Base-by-base conservation (phyloP, 306 rosid genomes). In the Comarum palustre region DNA sequence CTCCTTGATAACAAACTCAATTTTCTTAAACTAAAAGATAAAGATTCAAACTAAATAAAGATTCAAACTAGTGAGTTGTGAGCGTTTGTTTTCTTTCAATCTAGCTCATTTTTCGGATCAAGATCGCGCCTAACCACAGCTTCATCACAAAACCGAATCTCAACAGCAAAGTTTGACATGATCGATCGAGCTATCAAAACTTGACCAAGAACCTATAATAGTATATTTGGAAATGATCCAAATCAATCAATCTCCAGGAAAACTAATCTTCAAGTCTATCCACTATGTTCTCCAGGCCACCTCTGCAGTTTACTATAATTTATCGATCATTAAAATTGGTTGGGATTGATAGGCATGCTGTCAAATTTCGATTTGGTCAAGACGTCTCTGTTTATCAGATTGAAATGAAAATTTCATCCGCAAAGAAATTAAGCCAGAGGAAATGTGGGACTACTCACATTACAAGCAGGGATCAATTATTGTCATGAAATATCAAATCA, bases 401-500 rank as follows among this genome's bases (percentile, higher is more conserved):
- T 5, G 36, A 32, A 69, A 69, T 47, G 70, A 50, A 36, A 68
- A 48, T 61, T 38, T 66, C 64, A 42, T 19, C 22, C 5, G 76
- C 84, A 81, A 73, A n/a, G 43, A 77, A 73, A 69, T 58, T 62
- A 52, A 69, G 69, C 62, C 39, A 25, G 6, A 55, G n/a, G n/a
- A n/a, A 64, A 32, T 78, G 73, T 69, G 68, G 59, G 57, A 55
- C 13, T 78, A 3, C 10, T 20, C 32, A 24, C 22, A 0, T 15
- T 25, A 70, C 46, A 29, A 3, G 38, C 24, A n/a, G 42, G 27
- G 29, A 64, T n/a, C 48, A 36, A 38, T 64, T 64, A 64, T 32
- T 61, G 15, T 34, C 39, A 29, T 58, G 39, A 8, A 29, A 59
- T 27, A 25, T 7, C 63, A 13, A 61, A 32, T 32, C 20, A 16